Evolutionary conservation across 2,329 filamentous ascomycete species (phyloP).

Genomic region (Geosmithia flava): DNA sequence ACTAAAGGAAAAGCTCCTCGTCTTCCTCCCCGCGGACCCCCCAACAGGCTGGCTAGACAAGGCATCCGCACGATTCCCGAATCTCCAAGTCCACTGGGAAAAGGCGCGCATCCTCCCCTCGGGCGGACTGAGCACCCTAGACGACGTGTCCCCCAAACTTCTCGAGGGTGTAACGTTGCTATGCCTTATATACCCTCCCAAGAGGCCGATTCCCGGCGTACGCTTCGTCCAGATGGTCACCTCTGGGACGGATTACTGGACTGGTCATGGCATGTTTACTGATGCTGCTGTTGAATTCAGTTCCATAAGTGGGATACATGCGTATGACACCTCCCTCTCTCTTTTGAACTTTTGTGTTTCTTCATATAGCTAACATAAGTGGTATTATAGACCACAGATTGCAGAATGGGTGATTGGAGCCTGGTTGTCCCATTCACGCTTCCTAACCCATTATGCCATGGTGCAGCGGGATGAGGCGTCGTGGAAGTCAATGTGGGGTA

Average conservation of each 20-base stretch:
- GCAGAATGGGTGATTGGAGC: constrained; percentile 26
- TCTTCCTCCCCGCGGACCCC: constrained; percentile 19
- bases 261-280: constrained; percentile 17
- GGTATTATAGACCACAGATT: constrained; percentile 18
- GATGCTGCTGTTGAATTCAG: constrained; percentile 22
- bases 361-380: background rate
- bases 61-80: constrained; percentile 20
- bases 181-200: constrained; percentile 14
- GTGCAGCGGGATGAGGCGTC: constrained; percentile 11
- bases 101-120: constrained; percentile 7
- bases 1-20: constrained; percentile 25
- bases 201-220: constrained; percentile 18
- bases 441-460: constrained; percentile 14
- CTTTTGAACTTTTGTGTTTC: background rate
- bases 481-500: constrained; percentile 3
- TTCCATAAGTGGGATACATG: constrained; percentile 26
- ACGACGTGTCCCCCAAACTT: constrained; percentile 14
- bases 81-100: constrained; percentile 22
- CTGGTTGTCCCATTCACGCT: constrained; percentile 18
- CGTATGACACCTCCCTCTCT: constrained; percentile 12
- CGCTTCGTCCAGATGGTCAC: constrained; percentile 31
- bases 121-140: constrained; percentile 5
- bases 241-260: constrained; percentile 30
- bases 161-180: constrained; percentile 30
- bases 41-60: constrained; percentile 20